These are phyloP conservation scores for Populus simonii DNA, from an alignment of 345 rosid genomes.

Conservation along the genomic window DNA sequence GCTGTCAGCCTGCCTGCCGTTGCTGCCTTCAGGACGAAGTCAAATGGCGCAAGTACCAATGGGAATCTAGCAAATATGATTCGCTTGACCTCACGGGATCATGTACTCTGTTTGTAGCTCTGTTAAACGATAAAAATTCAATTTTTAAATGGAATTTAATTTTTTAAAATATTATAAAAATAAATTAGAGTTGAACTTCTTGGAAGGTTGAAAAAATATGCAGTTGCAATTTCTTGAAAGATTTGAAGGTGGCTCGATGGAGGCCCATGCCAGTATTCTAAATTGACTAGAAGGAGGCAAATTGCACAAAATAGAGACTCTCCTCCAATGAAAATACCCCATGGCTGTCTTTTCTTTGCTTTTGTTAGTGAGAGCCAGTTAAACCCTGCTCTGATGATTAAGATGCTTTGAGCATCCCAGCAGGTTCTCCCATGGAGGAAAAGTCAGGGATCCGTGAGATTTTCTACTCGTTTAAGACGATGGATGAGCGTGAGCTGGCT, in stretches of 20 bases:
- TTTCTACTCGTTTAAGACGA: background rate
- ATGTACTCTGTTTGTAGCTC: no score
- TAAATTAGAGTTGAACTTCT: no score
- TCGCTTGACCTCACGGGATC: background rate
- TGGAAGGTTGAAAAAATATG: background rate
- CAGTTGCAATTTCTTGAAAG: background rate
- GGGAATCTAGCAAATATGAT: background rate
- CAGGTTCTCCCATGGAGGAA: background rate
- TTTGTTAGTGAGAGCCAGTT: constrained; percentile 15
- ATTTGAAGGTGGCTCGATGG: background rate
- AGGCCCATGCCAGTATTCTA: background rate
- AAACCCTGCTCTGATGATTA: background rate
- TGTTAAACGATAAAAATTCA: no score
- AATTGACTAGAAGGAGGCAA: background rate
- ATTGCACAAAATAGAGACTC: background rate
- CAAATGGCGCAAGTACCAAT: no score
- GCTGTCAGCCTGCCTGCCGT: background rate
- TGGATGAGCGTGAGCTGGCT: background rate
- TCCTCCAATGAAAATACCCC: background rate
- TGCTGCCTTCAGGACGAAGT: background rate
- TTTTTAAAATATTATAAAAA: no score
- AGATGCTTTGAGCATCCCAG: background rate
- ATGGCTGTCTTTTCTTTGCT: background rate
- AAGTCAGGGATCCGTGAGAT: background rate
- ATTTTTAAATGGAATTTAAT: no score